Evolutionary conservation across 768 basidiomycete genomes (phyloP), one percentile per base, ranked within the genome.

Genomic region (Arthromyces matolae): DNA sequence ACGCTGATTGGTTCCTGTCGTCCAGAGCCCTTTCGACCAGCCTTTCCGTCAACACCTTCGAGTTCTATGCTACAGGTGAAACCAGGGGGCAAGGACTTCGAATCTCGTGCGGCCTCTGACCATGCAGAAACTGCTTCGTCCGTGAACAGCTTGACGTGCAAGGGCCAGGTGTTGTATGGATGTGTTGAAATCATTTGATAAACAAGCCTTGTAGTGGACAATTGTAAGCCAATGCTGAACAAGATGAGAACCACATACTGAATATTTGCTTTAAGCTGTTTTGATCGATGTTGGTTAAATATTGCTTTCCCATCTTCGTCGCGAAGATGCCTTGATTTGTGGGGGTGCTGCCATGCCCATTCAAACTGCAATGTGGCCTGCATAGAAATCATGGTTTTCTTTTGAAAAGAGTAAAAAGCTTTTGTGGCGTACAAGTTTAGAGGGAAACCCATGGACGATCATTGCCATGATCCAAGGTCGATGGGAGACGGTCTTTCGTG

Each of bases 261-360:
- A 34, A 83, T 73, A 58, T 75, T 77, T 23, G 57, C 64, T 50
- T 68, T 71, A 42, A 83, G 60, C 13, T 63, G 57, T 44, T 61
- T 69, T 27, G 55, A 54, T 55, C 55, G 64, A 31, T 64, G 65
- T 46, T 41, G 53, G 10, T 55, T 52, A 51, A 78, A 76, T 10
- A 77, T 50, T 2, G 66, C 60, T 42, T 67, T 65, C 5, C 75
- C 77, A 27, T 64, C 48, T 12, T 58, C 55, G 45, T 74, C 72
- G 24, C 78, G 75, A 14, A 88, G 67, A 65, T 86, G 83, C n/a
- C 86, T 69, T 1, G 84, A 83, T 20, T 76, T 64, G 52, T 84
- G 71, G 8, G 86, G 85, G 62, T 90, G 83, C 61, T 90, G 88
- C 89, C 89, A 92, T 23, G 84, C 82, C 86, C 86, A 90, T 67